Percentiles rank a stretch among this genome's conserved stretches.
phyloP scores from a whole-genome alignment of 768 basidiomycete genomes.

The Plicaturopsis crispa region DNA sequence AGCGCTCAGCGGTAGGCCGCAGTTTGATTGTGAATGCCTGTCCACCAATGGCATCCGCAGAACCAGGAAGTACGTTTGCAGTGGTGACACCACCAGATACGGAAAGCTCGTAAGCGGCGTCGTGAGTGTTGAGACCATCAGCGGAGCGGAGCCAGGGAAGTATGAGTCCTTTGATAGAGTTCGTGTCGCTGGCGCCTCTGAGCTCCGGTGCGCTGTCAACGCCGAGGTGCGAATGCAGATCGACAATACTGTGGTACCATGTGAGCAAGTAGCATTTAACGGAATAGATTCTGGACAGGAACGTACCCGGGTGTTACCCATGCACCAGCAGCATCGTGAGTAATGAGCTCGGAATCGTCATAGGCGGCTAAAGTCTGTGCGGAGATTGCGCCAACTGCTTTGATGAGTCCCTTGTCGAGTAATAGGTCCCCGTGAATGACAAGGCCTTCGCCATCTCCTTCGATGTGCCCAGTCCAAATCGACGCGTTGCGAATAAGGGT shows the following conservation, averaged over 20 bases:
- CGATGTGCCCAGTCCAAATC: constrained; percentile 45
- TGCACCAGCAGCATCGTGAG: constrained; percentile 27
- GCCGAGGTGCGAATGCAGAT: constrained; percentile 78
- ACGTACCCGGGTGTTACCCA: constrained; percentile 1
- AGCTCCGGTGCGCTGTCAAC: constrained; percentile 53
- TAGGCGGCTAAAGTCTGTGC: constrained; percentile 21
- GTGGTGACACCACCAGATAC: constrained; percentile 35
- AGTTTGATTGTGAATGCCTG: constrained; percentile 47
- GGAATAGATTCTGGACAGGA: too few species aligned
- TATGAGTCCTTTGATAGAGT: constrained; percentile 22
- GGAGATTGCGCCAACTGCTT: constrained; percentile 20
- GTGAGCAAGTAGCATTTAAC: too few species aligned
- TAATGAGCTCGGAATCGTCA: constrained; percentile 16
- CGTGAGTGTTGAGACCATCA: constrained; percentile 64
- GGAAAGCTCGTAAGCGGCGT: constrained; percentile 43
- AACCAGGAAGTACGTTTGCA: constrained; percentile 27
- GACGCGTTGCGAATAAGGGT: constrained; percentile 39
- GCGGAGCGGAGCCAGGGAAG: constrained; percentile 55
- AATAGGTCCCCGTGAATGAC: constrained; percentile 30
- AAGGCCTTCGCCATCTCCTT: constrained; percentile 28
- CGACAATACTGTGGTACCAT: too few species aligned
- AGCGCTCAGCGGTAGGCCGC: constrained; percentile 37
- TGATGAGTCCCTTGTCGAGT: constrained; percentile 30
- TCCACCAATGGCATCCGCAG: constrained; percentile 25
- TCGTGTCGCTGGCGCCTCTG: constrained; percentile 12